Percentiles rank a stretch among this genome's conserved stretches.
Evolutionary conservation across 192 early-diverging fungal species (phyloP).

Genomic region (Linnemannia hyalina): DNA sequence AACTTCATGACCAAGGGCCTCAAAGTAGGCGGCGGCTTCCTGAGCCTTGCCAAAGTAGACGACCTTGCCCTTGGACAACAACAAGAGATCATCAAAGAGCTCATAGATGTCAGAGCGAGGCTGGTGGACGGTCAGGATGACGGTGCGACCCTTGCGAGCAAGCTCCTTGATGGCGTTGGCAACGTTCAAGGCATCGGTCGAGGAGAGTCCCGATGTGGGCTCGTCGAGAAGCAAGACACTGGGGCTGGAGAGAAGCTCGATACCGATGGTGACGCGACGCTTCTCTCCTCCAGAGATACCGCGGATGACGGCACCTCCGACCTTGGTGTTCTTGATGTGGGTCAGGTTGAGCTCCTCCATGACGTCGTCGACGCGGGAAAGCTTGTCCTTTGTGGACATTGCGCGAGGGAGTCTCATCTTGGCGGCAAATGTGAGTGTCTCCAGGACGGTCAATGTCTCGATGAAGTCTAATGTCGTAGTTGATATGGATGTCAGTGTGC

Average conservation of each 20-base stretch:
- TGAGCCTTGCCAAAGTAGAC: conserved; percentile 78
- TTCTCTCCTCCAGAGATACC: conserved; percentile 82
- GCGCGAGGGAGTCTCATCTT: conserved; percentile 60
- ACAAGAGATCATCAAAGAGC: conserved; percentile 76
- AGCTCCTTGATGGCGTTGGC: conserved; percentile 93
- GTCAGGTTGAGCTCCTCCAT: conserved; percentile 72
- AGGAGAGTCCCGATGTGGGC: conserved; percentile 76
- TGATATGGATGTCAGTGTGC: neutral
- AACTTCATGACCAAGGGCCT: conserved; percentile 82
- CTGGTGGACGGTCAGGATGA: conserved; percentile 96
- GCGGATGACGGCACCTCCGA: conserved; percentile 72
- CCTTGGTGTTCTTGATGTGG: conserved; percentile 77
- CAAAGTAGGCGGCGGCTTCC: conserved; percentile 82
- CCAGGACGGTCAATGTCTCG: conserved; percentile 75
- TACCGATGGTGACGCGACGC: conserved; percentile 80
- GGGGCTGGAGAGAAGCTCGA: conserved; percentile 79
- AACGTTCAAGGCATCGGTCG: conserved; percentile 88
- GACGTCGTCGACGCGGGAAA: conserved; percentile 64
- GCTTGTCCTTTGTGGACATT: conserved; percentile 56
- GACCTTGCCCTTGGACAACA: conserved; percentile 76
- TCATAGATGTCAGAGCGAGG: conserved; percentile 88
- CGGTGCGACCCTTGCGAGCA: conserved; percentile 83
- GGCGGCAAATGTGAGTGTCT: conserved; percentile 78
- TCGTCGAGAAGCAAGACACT: conserved; percentile 78
- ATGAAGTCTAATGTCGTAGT: conserved; percentile 34